Conservation (phyloP, 108 stramenopile genomes). For the Fragilaria crotonensis region DNA sequence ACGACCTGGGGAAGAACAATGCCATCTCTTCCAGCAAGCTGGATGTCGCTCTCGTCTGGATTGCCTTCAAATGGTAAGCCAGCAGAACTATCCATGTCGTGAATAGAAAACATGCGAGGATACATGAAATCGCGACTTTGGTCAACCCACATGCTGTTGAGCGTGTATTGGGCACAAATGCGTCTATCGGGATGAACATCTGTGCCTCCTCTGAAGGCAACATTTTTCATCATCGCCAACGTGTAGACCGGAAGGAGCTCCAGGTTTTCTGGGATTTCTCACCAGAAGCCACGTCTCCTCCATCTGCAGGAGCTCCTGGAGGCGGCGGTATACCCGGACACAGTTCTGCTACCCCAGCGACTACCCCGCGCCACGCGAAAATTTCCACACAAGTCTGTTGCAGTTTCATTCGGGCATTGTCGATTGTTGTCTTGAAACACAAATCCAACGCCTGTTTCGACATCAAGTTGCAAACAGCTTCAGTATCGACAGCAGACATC, state of each 20-base stretch:
- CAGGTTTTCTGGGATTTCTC: slow-evolving; percentile 66
- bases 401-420: slow-evolving; percentile 83
- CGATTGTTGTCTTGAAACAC: slow-evolving; percentile 80
- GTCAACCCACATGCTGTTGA: slow-evolving; percentile 79
- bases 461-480: slow-evolving; percentile 71
- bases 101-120: slow-evolving; percentile 93
- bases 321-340: slow-evolving; percentile 50
- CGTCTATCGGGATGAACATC: slow-evolving; percentile 96
- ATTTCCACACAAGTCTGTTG: slow-evolving; percentile 82
- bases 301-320: slow-evolving; percentile 22
- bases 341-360: slow-evolving; percentile 32
- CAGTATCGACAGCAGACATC: slow-evolving; percentile 71
- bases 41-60: slow-evolving; percentile 19
- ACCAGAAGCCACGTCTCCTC: too few species aligned
- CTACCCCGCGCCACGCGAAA: slow-evolving; percentile 54
- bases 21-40: slow-evolving; percentile 52
- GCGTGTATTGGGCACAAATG: slow-evolving; percentile 61
- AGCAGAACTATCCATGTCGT: slow-evolving; percentile 78
- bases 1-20: slow-evolving; percentile 73
- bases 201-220: slow-evolving; percentile 92
- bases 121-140: slow-evolving; percentile 77
- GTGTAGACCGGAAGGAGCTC: slow-evolving; percentile 92
- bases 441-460: slow-evolving; percentile 90
- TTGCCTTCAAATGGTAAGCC: slow-evolving; percentile 41
- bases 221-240: slow-evolving; percentile 93